These are phyloP conservation scores for Zasmidium angulare DNA, from an alignment of 2,329 filamentous ascomycete species.

Conservation along the genomic window DNA sequence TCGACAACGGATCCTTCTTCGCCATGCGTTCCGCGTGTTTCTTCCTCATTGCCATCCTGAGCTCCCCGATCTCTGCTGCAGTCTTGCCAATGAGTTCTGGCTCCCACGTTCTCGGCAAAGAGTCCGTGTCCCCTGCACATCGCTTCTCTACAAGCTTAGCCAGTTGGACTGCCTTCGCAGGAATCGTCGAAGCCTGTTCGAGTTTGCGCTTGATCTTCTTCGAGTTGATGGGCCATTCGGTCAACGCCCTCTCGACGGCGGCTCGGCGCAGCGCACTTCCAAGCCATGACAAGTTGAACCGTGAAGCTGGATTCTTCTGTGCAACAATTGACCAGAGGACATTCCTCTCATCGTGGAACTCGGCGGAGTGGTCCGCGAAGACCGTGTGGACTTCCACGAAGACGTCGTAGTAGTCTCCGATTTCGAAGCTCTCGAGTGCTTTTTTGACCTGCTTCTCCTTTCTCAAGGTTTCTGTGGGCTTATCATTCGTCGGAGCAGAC, in stretches of 20 bases:
- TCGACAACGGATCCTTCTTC: too few species aligned
- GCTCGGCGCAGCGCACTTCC: slow-evolving; percentile 25
- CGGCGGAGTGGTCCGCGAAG: slow-evolving; percentile 22
- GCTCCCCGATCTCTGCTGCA: slow-evolving; percentile 15
- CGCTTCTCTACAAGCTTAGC: slow-evolving; percentile 20
- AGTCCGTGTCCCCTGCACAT: slow-evolving; percentile 7
- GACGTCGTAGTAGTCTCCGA: slow-evolving; percentile 44
- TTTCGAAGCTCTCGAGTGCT: slow-evolving; percentile 36
- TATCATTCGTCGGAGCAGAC: neutral
- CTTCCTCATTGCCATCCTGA: too few species aligned
- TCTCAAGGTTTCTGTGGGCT: slow-evolving; percentile 18
- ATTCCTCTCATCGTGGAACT: slow-evolving; percentile 31
- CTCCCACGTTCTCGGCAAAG: slow-evolving; percentile 17
- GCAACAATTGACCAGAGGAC: slow-evolving; percentile 38
- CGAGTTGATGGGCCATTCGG: slow-evolving; percentile 19
- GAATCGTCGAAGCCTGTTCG: slow-evolving; percentile 16
- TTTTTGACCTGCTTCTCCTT: slow-evolving; percentile 20
- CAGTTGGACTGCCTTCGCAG: slow-evolving; percentile 20
- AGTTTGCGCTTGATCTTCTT: slow-evolving; percentile 19
- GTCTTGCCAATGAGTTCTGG: slow-evolving; percentile 19
- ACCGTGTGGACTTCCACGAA: slow-evolving; percentile 37
- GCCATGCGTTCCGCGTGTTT: too few species aligned
- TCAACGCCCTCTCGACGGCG: slow-evolving; percentile 31
- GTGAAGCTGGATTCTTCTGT: slow-evolving; percentile 26
- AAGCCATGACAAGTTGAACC: slow-evolving; percentile 20